These are phyloP conservation scores for Heritiera littoralis DNA, from an alignment of 345 rosid genomes.

Conservation along the genomic window DNA sequence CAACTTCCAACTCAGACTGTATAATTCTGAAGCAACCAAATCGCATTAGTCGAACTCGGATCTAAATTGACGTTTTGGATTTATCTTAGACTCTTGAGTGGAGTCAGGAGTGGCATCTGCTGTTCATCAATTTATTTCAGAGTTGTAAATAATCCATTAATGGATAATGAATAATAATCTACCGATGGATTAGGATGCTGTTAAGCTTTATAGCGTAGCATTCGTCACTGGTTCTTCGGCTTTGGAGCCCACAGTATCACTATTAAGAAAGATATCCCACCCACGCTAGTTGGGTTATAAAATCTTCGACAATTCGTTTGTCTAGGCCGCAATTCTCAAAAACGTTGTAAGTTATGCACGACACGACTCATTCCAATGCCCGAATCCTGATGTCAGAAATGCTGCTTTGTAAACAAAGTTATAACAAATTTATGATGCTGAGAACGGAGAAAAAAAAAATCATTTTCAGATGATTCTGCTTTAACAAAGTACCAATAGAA, in stretches of 20 bases:
- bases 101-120: not conserved
- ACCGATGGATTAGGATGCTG: not conserved
- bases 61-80: too few relatives aligned
- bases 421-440: not conserved
- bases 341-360: not conserved
- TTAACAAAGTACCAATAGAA: not conserved
- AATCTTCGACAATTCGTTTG: not conserved
- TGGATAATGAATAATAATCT: not conserved
- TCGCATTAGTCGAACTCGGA: too few relatives aligned
- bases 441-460: not conserved
- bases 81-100: not conserved
- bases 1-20: not conserved
- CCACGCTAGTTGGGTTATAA: not conserved
- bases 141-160: not conserved
- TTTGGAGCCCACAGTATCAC: not conserved
- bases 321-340: not conserved
- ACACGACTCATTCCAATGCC: not conserved
- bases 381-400: slow-evolving; percentile 2
- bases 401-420: not conserved
- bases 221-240: not conserved
- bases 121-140: not conserved
- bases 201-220: not conserved
- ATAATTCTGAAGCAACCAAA: not conserved
- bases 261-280: not conserved
- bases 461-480: not conserved